Base-by-base conservation (phyloP, 1,284 basidiomycete species). In the Exobasidium rhododendri region DNA sequence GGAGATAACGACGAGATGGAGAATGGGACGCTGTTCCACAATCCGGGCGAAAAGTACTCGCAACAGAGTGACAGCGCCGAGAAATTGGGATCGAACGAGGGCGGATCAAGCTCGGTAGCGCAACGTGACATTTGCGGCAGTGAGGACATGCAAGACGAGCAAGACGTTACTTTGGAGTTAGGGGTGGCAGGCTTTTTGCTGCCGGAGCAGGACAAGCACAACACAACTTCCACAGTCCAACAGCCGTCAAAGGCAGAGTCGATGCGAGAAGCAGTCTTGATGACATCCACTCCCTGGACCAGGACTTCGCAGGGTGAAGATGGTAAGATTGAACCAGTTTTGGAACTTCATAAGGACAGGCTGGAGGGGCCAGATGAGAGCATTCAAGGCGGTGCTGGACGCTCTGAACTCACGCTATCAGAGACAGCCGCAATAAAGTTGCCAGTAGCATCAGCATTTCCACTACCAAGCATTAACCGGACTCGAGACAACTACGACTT, bases 141-240 rank as follows among this genome's bases (percentile, higher is more conserved):
- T 50, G 47, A 50, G 20, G 47, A 50, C 7, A 50, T 50, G 7
- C 24, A 14, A 31, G 47, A 50, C 47, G 47, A 50, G 47, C 7
- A 20, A 24, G 20, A 50, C 17, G 35, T 40, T 40, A 40, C 35
- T 10, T 17, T 40, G 17, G 35, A 40, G 17, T 40, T 40, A 17
- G 35, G 35, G 17, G 35, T 17, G 17, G 35, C 7, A 7, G 7
- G 10, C 7, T 7, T 10, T 40, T 40, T 40, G 17, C 35, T 40
- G 7, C 17, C 35, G 35, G 10, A 40, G 7, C 17, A 7, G 7
- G 35, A 40, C 17, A 7, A 40, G 35, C 10, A 40, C 35, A 10
- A 17, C 35, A 17, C 35, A 40, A 40, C 35, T 10, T 40, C 17
- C 7, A 17, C 17, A 40, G 35, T 40, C 7, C 10, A 7, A 17